Evolutionary conservation across 2,329 filamentous ascomycete species (phyloP).

Genomic region (Tolypocladium tropicale): DNA sequence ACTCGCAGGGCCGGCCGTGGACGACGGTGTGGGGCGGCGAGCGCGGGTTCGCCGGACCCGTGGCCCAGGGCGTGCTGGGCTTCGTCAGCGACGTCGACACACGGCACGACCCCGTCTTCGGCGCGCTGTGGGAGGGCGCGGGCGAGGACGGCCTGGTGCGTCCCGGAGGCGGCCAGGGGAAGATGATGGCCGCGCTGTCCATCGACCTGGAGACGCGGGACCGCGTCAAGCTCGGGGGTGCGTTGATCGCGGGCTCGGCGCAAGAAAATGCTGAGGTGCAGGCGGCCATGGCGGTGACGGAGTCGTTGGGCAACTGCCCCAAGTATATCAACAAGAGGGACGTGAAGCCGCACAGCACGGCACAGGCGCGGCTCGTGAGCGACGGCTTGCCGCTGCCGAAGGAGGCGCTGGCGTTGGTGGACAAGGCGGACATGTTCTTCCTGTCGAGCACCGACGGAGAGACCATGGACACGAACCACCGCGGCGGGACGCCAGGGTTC

Average conservation of each 20-base stretch:
- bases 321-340: constrained; percentile 75
- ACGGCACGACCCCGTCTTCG: constrained; percentile 58
- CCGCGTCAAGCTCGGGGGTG: constrained; percentile 64
- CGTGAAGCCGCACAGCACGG: constrained; percentile 37
- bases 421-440: constrained; percentile 66
- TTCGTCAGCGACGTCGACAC: constrained; percentile 51
- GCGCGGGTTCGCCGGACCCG: constrained; percentile 52
- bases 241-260: constrained; percentile 48
- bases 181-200: constrained; percentile 41
- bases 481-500: constrained; percentile 67
- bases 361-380: constrained; percentile 36
- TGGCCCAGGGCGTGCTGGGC: constrained; percentile 54
- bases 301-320: constrained; percentile 73
- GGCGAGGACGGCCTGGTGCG: constrained; percentile 29
- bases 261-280: constrained; percentile 26
- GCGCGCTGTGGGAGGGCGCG: constrained; percentile 45
- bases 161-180: constrained; percentile 27
- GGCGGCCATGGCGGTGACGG: constrained; percentile 58
- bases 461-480: constrained; percentile 77
- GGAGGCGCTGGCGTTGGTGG: constrained; percentile 49
- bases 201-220: constrained; percentile 43
- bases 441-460: constrained; percentile 55
- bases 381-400: constrained; percentile 33
- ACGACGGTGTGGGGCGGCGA: constrained; percentile 70
- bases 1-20: constrained; percentile 58